A percentile compares a stretch with the other conserved stretches of the same genome.
Conservation (phyloP, 2,329 filamentous ascomycete genomes). For the Colletotrichum gloeosporioides region DNA sequence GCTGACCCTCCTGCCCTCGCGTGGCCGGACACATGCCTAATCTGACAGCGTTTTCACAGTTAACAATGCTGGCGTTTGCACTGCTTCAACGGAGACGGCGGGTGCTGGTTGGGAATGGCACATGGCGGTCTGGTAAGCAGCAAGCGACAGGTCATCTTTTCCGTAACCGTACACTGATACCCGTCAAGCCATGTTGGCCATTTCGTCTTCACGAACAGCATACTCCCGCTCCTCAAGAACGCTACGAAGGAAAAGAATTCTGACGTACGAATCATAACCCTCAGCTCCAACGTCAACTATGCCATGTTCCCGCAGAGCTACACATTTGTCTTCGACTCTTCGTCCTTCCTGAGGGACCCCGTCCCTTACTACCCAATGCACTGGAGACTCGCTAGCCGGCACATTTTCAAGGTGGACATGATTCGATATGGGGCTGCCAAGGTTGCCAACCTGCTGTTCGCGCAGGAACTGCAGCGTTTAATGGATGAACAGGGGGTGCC, state of each 20-base stretch:
- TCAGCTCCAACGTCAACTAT: constrained; percentile 24
- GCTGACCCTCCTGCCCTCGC: not conserved
- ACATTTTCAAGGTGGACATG: constrained; percentile 26
- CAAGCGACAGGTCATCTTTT: not conserved
- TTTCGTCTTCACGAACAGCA: constrained; percentile 29
- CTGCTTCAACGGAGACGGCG: not conserved
- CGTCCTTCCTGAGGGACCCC: constrained; percentile 5
- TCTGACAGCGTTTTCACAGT: constrained; percentile 13
- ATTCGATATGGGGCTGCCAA: constrained; percentile 28
- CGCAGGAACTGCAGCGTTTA: constrained; percentile 25
- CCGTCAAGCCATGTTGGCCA: constrained; percentile 28
- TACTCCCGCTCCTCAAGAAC: constrained; percentile 30
- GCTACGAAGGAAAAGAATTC: constrained; percentile 17
- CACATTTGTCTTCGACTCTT: constrained; percentile 24
- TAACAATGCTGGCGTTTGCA: constrained; percentile 27
- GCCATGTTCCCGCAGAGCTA: constrained; percentile 24
- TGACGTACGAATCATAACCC: constrained; percentile 30
- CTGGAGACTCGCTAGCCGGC: constrained; percentile 2
- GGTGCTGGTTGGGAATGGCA: constrained; percentile 27
- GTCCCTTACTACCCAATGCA: constrained; percentile 19
- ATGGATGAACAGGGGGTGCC: constrained; percentile 19
- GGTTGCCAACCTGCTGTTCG: constrained; percentile 26
- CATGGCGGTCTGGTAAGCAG: constrained; percentile 27
- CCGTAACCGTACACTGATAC: not conserved
- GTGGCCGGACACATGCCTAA: not conserved